Base-by-base conservation (phyloP, 2,329 filamentous ascomycete species). In the Hymenoscyphus occultus region DNA sequence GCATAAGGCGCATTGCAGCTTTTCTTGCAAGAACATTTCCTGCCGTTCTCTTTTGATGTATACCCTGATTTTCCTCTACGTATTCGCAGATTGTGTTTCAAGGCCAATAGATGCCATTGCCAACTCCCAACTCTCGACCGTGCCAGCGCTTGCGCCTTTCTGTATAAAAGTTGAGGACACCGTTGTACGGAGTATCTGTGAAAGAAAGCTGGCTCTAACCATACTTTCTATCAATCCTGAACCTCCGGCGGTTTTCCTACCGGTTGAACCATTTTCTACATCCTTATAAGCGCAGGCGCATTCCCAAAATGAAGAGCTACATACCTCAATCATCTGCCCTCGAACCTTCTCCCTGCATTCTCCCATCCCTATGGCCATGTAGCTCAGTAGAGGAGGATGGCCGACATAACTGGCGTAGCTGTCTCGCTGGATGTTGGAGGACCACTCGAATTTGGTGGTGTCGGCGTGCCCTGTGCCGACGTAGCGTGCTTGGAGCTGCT, bases 361-460 rank as follows among this genome's bases (percentile, higher is more conserved):
- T 59, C 95, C 95, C 80, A 96, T 87, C 0, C 93, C 94, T 60
- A 98, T 87, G 19, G 91, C 85, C 82, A 97, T 93, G 78, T 97
- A 97, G 48, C 91, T 87, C 16, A 98, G 83, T 67, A 97, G 83
- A 7, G 93, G 90, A 16, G 93, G 91, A 76, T 99, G 95, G 22
- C 95, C 95, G 69, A 95, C 85, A 73, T 96, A 93, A 68, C 89
- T 93, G 22, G 93, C 87, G 76, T 94, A 93, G 28, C 90, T 96
- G 81, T 99, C 95, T 77, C 95, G 93, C 76, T 93, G 86, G 76
- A 98, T 94, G 81, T 98, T 99, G 66, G 91, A 93, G 60, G 90
- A 90, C 93, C 93, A 99, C 80, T 99, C 95, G 88, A 95, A 95
- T 78, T 92, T 96, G 32, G 93, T 96, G 14, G 94, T 98, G 80